These are phyloP conservation scores for Aaosphaeria pasadenensis DNA, from an alignment of 2,329 filamentous ascomycete genomes.

Conservation along the genomic window DNA sequence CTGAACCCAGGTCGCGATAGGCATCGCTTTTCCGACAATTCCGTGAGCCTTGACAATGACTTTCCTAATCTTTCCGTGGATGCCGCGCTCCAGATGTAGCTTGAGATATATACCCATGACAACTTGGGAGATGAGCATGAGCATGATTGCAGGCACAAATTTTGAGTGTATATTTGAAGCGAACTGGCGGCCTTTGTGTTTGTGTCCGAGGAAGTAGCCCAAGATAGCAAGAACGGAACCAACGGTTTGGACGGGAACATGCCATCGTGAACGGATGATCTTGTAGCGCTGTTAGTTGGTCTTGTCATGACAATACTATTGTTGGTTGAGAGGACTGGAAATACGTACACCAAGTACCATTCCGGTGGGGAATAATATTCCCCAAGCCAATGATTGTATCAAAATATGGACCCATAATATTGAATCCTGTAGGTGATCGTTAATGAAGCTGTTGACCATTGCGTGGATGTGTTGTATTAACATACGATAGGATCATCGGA, in stretches of 20 bases:
- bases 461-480: not conserved
- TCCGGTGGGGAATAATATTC: slow-evolving; percentile 86
- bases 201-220: slow-evolving; percentile 88
- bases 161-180: slow-evolving; percentile 73
- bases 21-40: slow-evolving; percentile 81
- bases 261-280: slow-evolving; percentile 89
- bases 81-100: slow-evolving; percentile 80
- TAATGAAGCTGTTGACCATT: not conserved
- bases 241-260: slow-evolving; percentile 81
- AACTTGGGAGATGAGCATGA: slow-evolving; percentile 74
- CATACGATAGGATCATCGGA: slow-evolving; percentile 36
- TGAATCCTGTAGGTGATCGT: slow-evolving; percentile 56
- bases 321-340: not conserved
- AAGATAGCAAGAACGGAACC: slow-evolving; percentile 73
- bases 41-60: slow-evolving; percentile 72
- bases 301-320: not conserved
- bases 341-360: slow-evolving; percentile 86
- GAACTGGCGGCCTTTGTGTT: slow-evolving; percentile 87
- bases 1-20: slow-evolving; percentile 83
- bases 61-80: slow-evolving; percentile 74
- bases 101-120: slow-evolving; percentile 82
- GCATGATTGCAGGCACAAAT: slow-evolving; percentile 78
- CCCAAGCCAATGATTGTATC: slow-evolving; percentile 81
- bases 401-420: slow-evolving; percentile 94
- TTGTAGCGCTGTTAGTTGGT: slow-evolving; percentile 36